Percentiles rank a stretch among this genome's conserved stretches.
Conservation (phyloP, 75 land plant species). For the Selaginella tamariscina region DNA sequence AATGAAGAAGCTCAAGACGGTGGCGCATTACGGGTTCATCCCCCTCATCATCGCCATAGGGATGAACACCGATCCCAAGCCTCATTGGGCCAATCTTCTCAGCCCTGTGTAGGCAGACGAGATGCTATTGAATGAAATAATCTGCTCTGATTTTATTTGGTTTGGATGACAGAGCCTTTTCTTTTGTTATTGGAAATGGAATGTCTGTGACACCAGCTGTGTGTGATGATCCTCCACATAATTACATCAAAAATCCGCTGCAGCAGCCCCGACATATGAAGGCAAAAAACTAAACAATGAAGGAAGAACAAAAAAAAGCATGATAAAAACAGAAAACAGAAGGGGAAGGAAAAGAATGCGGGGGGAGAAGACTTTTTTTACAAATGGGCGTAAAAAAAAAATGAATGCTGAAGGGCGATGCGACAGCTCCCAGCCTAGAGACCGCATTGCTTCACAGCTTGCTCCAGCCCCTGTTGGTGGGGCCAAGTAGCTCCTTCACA, state of each 20-base stretch:
- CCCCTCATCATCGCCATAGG: constrained; percentile 69
- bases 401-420: not conserved
- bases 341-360: not conserved
- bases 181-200: not conserved
- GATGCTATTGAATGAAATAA: not conserved
- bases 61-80: constrained; percentile 77
- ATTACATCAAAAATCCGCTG: no score
- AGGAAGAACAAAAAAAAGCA: not conserved
- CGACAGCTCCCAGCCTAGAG: not conserved
- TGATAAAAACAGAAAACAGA: not conserved
- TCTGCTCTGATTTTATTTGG: not conserved
- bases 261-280: no score
- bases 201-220: not conserved
- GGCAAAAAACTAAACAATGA: not conserved
- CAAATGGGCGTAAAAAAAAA: not conserved
- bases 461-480: constrained; percentile 57
- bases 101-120: constrained; percentile 40
- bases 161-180: not conserved
- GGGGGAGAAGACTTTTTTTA: not conserved
- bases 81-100: constrained; percentile 55
- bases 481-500: constrained; percentile 64
- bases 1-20: constrained; percentile 54
- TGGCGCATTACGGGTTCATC: constrained; percentile 72
- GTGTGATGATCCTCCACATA: not conserved
- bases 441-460: constrained; percentile 39